Percentiles rank a stretch among this genome's conserved stretches.
Evolutionary conservation across 1,284 basidiomycete species (phyloP).

Genomic region (Afroboletus lepidellus): DNA sequence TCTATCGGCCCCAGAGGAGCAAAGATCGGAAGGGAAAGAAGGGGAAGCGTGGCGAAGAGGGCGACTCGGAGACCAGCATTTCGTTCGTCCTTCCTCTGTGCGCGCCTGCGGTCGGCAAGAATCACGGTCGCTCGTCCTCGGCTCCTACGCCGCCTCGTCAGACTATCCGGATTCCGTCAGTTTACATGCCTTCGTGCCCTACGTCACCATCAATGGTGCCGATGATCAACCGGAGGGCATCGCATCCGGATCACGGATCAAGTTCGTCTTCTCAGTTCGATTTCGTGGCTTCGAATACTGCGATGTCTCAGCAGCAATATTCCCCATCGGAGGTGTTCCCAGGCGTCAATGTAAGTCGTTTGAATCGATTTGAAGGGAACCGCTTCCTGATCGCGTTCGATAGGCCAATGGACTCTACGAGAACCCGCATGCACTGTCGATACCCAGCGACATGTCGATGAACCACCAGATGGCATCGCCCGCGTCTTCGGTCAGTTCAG

Average conservation of each 20-base stretch:
- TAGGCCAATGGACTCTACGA: constrained; percentile 26
- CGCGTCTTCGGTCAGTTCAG: constrained; percentile 30
- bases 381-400: constrained; percentile 5
- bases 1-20: constrained; percentile 69
- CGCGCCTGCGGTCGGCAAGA: constrained; percentile 32
- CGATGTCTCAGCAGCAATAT: constrained; percentile 35
- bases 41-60: constrained; percentile 44
- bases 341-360: constrained; percentile 24
- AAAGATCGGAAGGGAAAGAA: constrained; percentile 56
- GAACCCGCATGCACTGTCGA: constrained; percentile 34
- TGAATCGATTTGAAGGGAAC: not conserved
- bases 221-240: constrained; percentile 55
- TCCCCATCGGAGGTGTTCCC: constrained; percentile 22
- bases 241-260: constrained; percentile 44
- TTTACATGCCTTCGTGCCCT: constrained; percentile 66
- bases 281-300: constrained; percentile 40
- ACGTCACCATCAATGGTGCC: constrained; percentile 58
- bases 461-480: constrained; percentile 30
- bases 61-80: constrained; percentile 46
- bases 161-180: constrained; percentile 60
- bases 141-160: constrained; percentile 59
- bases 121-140: constrained; percentile 51
- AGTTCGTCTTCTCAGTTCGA: constrained; percentile 45
- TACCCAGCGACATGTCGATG: constrained; percentile 25
- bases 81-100: constrained; percentile 55